Base-by-base conservation (phyloP, 2,329 filamentous ascomycete species). In the Penicillium griseofulvum region DNA sequence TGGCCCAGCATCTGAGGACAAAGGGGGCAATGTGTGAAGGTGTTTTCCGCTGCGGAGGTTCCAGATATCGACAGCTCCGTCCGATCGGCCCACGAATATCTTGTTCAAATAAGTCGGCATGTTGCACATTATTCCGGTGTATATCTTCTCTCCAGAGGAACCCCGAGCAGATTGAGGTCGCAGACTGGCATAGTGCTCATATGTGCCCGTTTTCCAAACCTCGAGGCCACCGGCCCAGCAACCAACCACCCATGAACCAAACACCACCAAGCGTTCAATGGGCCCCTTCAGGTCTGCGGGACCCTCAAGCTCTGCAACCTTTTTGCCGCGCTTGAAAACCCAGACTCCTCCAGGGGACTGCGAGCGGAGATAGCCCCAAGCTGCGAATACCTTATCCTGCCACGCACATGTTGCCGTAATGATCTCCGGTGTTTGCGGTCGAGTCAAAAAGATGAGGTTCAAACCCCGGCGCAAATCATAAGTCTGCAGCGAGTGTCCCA, bases 21-120 rank as follows among this genome's bases (percentile, higher is more conserved):
- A 87, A 0, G 94, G 89, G 14, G 94, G 78, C 49, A 99, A 87
- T 2, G 91, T 95, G 73, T 97, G 95, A 28, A 99, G 85, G 51
- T 97, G 81, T 72, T 95, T 96, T 45, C 81, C 92, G 4, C 90
- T 96, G 70, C 89, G 95, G 57, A 99, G 80, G 69, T 99, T 99
- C 93, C 94, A 99, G 48, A 99, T 96, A 69, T 99, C 94, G 9
- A 97, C 87, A 72, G 87, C 88, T 7, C 94, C 94, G 71, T 99
- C 91, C 60, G 83, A 84, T 65, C 91, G 87, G 10, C 91, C 95
- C 3, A 91, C 89, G 62, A 97, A 91, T 42, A 99, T 84, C 75
- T 99, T 99, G 80, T 99, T 99, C 57, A 99, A 76, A 73, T 91
- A 96, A 0, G 94, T 97, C 1, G 93, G 92, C 87, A 97, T 91